Evolutionary conservation across 2,329 filamentous ascomycete species (phyloP).

Genomic region (Pseudopyricularia cyperi): DNA sequence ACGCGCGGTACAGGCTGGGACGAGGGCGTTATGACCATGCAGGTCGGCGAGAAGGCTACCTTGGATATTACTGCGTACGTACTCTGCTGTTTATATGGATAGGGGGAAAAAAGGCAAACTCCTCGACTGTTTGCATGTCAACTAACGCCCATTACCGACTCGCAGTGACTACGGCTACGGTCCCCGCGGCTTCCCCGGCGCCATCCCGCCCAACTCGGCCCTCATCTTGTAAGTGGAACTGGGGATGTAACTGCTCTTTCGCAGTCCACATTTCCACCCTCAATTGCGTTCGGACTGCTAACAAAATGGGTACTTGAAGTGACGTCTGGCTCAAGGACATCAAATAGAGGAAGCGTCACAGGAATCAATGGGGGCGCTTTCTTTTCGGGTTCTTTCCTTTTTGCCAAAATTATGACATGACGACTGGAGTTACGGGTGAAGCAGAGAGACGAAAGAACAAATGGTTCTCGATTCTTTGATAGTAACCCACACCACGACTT

Average conservation of each 20-base stretch:
- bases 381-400: no score
- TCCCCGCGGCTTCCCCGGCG: slow-evolving; percentile 55
- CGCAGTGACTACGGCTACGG: slow-evolving; percentile 54
- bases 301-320: slow-evolving; percentile 9
- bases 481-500: background rate
- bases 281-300: slow-evolving; percentile 5
- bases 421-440: background rate
- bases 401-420: background rate
- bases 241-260: no score
- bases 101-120: background rate
- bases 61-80: slow-evolving; percentile 67
- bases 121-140: background rate
- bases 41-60: slow-evolving; percentile 77
- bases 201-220: slow-evolving; percentile 62
- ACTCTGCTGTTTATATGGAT: background rate
- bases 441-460: background rate
- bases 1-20: slow-evolving; percentile 53
- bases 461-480: background rate
- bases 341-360: slow-evolving; percentile 6
- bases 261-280: background rate
- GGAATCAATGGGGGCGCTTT: background rate
- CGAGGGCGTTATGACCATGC: slow-evolving; percentile 76
- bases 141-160: background rate
- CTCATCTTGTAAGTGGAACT: slow-evolving; percentile 64
- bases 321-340: slow-evolving; percentile 21